phyloP scores from a whole-genome alignment of 2,329 filamentous ascomycete genomes.

The Chaetomium olivaceum region DNA sequence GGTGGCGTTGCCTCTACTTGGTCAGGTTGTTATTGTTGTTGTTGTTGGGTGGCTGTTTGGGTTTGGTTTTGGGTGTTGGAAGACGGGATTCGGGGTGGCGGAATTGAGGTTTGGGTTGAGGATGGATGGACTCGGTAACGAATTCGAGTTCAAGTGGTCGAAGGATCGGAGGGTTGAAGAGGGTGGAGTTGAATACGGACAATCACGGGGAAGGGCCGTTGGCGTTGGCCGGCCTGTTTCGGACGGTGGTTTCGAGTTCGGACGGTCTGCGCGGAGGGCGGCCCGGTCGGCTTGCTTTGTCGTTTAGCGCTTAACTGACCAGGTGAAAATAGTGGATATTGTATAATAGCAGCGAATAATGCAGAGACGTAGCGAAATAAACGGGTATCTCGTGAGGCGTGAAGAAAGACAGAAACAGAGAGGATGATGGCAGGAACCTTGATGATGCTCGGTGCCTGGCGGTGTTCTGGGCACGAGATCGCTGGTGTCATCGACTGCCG shows the following conservation, averaged over 20 bases:
- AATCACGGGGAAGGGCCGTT: not conserved
- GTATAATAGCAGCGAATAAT: not conserved
- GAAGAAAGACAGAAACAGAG: conserved; percentile 3
- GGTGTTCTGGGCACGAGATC: conserved; percentile 21
- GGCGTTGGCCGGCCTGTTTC: not conserved
- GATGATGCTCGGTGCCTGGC: conserved; percentile 12
- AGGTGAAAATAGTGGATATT: no score
- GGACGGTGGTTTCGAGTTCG: conserved; percentile 1
- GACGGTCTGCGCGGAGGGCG: not conserved
- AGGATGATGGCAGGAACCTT: not conserved
- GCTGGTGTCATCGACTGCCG: conserved; percentile 22
- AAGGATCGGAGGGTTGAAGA: not conserved
- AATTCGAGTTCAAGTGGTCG: not conserved
- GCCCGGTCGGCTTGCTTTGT: not conserved
- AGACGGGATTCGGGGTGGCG: not conserved
- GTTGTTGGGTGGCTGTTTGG: not conserved
- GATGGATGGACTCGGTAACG: not conserved
- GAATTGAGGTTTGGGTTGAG: not conserved
- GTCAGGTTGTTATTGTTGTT: conserved; percentile 9
- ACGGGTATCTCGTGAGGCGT: conserved; percentile 14
- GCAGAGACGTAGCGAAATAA: not conserved
- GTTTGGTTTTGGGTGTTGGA: not conserved
- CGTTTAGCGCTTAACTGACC: not conserved
- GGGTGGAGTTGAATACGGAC: not conserved
- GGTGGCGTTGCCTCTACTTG: conserved; percentile 43